phyloP scores from a whole-genome alignment of 371 early-diverging fungal species.

The Enterospora canceri region DNA sequence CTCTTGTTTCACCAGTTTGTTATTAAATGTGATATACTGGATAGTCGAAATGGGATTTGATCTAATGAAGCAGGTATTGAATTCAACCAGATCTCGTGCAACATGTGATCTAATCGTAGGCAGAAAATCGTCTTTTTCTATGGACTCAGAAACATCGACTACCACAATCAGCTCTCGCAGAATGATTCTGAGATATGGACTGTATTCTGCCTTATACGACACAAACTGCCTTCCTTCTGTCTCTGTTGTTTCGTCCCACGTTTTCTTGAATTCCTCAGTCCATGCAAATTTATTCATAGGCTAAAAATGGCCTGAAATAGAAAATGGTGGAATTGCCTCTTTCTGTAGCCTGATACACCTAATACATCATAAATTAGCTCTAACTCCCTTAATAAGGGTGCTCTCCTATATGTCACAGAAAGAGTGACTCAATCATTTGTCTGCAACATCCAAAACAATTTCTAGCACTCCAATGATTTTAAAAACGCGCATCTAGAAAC shows the following conservation, averaged over 20 bases:
- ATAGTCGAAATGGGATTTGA: constrained; percentile 43
- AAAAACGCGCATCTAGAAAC: neutral
- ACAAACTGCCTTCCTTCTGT: constrained; percentile 3
- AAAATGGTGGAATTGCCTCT: neutral
- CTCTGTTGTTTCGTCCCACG: constrained; percentile 36
- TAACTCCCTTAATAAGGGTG: neutral
- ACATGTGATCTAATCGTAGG: constrained; percentile 30
- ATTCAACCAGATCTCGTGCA: constrained; percentile 6
- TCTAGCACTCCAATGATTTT: neutral
- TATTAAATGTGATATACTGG: constrained; percentile 18
- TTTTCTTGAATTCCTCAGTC: constrained; percentile 47
- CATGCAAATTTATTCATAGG: constrained; percentile 41
- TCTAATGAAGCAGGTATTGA: constrained; percentile 15
- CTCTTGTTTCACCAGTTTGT: constrained; percentile 15
- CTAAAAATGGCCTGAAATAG: constrained; percentile 1
- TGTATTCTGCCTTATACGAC: neutral
- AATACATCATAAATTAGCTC: neutral
- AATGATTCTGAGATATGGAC: constrained; percentile 26
- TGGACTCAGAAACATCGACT: constrained; percentile 35
- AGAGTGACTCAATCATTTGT: neutral
- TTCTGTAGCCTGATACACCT: neutral
- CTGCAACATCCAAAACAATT: neutral
- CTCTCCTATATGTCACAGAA: neutral
- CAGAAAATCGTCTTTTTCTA: constrained; percentile 41
- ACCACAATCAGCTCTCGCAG: constrained; percentile 33